These are phyloP conservation scores for Botryotinia convoluta DNA, from an alignment of 2,329 filamentous ascomycete species.

Conservation along the genomic window DNA sequence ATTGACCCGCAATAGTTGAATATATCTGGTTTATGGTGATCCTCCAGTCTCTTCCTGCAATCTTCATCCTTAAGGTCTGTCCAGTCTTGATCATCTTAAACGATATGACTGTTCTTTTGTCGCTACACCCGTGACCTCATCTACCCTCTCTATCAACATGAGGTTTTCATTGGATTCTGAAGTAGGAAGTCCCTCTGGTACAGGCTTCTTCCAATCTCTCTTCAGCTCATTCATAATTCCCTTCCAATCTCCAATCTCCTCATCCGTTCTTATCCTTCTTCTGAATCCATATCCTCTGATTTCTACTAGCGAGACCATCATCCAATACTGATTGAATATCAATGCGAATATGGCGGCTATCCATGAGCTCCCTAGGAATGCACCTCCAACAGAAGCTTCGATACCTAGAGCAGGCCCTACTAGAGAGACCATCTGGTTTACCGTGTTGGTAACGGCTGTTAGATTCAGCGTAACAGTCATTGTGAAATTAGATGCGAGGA, in stretches of 20 bases:
- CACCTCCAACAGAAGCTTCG: neutral
- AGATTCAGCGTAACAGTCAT: conserved; percentile 2
- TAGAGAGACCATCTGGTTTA: neutral
- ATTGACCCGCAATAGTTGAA: neutral
- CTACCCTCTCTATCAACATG: neutral
- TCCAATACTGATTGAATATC: neutral
- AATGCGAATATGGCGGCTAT: neutral
- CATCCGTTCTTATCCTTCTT: neutral
- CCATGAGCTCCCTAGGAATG: neutral
- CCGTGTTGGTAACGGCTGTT: neutral
- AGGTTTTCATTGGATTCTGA: neutral
- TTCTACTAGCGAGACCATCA: neutral
- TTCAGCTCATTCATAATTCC: neutral
- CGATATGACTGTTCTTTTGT: neutral
- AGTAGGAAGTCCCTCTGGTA: neutral
- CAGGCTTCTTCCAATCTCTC: conserved; percentile 2
- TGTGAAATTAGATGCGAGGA: neutral
- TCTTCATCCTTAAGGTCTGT: neutral
- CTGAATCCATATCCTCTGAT: neutral
- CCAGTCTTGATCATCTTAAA: neutral
- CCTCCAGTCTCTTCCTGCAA: neutral
- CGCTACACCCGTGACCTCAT: neutral
- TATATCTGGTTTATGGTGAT: neutral
- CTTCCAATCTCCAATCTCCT: neutral
- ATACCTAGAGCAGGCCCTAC: neutral